A percentile compares a stretch with the other conserved stretches of the same genome.
phyloP scores from a whole-genome alignment of 1,139 yeast genomes.

The Lodderomyces parapsilosis region DNA sequence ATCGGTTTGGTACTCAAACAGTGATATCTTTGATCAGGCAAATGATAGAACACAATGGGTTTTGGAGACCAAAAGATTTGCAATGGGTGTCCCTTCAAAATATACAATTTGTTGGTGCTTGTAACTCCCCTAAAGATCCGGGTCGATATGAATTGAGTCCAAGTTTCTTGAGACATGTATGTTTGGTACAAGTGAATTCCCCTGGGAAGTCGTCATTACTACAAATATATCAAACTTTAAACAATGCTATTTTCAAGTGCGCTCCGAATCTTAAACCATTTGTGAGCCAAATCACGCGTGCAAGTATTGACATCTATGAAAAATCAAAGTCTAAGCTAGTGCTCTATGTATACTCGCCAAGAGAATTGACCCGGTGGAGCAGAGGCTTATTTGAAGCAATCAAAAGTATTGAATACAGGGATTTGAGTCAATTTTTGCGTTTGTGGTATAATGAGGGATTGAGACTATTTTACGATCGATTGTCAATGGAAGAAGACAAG shows the following conservation, averaged over 20 bases:
- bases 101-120: conserved; percentile 89
- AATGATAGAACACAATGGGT: conserved; percentile 71
- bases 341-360: conserved; percentile 82
- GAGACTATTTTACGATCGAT: conserved; percentile 72
- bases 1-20: conserved; percentile 73
- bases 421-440: conserved; percentile 50
- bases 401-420: conserved; percentile 31
- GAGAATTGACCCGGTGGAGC: conserved; percentile 89
- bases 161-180: conserved; percentile 70
- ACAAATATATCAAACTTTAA: conserved; percentile 67
- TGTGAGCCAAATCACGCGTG: conserved; percentile 50
- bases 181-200: conserved; percentile 74
- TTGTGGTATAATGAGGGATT: conserved; percentile 84
- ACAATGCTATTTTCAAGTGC: conserved; percentile 55
- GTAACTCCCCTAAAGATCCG: conserved; percentile 83
- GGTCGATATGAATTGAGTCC: conserved; percentile 63
- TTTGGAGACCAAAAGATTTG: conserved; percentile 63
- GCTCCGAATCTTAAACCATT: conserved; percentile 64
- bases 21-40: conserved; percentile 78
- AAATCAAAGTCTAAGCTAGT: conserved; percentile 29
- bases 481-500: conserved; percentile 50
- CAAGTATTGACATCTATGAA: conserved; percentile 67
- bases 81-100: conserved; percentile 68
- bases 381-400: conserved; percentile 71
- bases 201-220: conserved; percentile 65